Evolutionary conservation across 768 basidiomycete species (phyloP).

Genomic region (Boletellus ananiceps): DNA sequence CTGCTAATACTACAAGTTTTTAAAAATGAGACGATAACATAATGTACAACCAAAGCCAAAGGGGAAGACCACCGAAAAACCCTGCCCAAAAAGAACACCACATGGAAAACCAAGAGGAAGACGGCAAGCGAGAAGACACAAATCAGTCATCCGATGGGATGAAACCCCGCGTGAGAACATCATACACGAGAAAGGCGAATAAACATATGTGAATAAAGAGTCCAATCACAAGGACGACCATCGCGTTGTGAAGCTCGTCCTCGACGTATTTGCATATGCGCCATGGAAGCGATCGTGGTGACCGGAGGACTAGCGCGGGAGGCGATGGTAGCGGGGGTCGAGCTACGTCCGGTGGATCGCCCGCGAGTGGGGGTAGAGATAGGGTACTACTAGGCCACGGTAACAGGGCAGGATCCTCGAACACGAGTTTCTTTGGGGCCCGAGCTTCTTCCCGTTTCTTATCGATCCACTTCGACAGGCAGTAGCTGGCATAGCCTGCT

Average conservation of each 20-base stretch:
- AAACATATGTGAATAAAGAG: conserved; percentile 25
- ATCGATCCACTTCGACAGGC: conserved; percentile 25
- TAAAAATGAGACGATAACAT: neutral
- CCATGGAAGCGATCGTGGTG: conserved; percentile 10
- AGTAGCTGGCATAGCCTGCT: conserved; percentile 23
- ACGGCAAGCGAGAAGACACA: neutral
- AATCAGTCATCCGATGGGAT: conserved; percentile 25
- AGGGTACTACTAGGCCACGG: conserved; percentile 19
- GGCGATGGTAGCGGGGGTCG: neutral
- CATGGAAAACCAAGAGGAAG: conserved; percentile 13
- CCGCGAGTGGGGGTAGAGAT: conserved; percentile 1
- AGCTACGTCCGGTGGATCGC: neutral
- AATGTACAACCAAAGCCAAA: neutral
- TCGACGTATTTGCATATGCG: conserved; percentile 18
- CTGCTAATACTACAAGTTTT: conserved; percentile 15
- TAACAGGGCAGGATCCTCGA: conserved; percentile 17
- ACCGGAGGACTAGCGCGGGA: neutral
- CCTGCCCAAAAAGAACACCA: conserved; percentile 7
- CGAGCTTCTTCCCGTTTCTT: conserved; percentile 22
- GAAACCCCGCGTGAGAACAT: conserved; percentile 26
- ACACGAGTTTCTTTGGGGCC: conserved; percentile 17
- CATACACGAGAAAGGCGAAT: conserved; percentile 26
- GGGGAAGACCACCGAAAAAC: neutral
- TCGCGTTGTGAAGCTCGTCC: conserved; percentile 28
- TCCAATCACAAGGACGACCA: conserved; percentile 24